These are phyloP conservation scores for Umbilicaria muhlenbergii DNA, from an alignment of 495 filamentous ascomycete species.

Conservation along the genomic window DNA sequence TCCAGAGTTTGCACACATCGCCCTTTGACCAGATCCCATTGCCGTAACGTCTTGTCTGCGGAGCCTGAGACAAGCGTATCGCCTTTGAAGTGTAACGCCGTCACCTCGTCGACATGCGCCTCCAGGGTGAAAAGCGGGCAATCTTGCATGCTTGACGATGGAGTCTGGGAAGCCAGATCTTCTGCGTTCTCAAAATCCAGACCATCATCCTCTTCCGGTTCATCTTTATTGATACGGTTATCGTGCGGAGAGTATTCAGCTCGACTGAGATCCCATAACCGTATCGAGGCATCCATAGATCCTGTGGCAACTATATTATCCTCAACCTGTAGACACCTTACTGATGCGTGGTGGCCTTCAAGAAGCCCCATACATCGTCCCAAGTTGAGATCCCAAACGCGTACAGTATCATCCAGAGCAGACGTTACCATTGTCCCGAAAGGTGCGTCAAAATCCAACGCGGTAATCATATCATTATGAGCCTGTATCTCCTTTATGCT, in stretches of 20 bases:
- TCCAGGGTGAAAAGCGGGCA: constrained; percentile 76
- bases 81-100: constrained; percentile 76
- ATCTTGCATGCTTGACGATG: constrained; percentile 64
- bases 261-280: constrained; percentile 78
- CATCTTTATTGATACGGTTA: constrained; percentile 47
- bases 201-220: constrained; percentile 43
- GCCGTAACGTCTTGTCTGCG: constrained; percentile 88
- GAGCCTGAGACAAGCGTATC: constrained; percentile 90
- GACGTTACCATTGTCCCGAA: constrained; percentile 95
- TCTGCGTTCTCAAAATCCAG: constrained; percentile 36
- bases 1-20: constrained; percentile 95
- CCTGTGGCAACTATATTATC: constrained; percentile 93
- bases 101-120: constrained; percentile 88
- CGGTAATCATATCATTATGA: constrained; percentile 77
- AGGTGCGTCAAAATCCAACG: constrained; percentile 87
- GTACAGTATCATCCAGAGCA: constrained; percentile 88
- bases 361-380: constrained; percentile 81
- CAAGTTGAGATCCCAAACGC: constrained; percentile 90
- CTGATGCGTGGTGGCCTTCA: constrained; percentile 90
- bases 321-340: constrained; percentile 83
- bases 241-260: constrained; percentile 43
- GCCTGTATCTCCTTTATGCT: constrained; percentile 77
- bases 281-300: constrained; percentile 88
- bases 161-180: constrained; percentile 35
- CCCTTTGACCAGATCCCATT: constrained; percentile 94